phyloP scores from a whole-genome alignment of 169 alveolate genomes.

The Babesia divergens region DNA sequence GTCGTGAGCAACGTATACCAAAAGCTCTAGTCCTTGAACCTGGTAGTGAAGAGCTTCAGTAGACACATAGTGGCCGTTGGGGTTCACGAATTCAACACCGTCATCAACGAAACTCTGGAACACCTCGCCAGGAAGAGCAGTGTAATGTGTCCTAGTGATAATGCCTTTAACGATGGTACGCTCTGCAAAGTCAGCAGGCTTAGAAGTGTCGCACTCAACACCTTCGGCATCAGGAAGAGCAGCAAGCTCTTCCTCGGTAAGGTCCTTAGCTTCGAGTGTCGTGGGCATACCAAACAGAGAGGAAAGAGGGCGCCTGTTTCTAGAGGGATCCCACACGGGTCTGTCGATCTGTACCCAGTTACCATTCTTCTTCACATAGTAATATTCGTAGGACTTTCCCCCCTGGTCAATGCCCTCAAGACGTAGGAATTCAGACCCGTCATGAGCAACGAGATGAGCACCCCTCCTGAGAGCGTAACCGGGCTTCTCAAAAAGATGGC shows the following conservation, averaged over 20 bases:
- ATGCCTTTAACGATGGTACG: neutral
- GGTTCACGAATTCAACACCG: neutral
- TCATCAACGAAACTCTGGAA: neutral
- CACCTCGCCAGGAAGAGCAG: neutral
- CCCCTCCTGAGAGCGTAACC: constrained; percentile 1
- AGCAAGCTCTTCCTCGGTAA: neutral
- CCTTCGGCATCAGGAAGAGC: neutral
- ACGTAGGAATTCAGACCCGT: constrained; percentile 3
- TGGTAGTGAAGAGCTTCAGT: constrained; percentile 25
- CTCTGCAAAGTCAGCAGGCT: neutral
- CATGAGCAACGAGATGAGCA: neutral
- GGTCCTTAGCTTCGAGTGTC: neutral
- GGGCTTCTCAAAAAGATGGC: constrained; percentile 5
- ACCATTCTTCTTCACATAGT: neutral
- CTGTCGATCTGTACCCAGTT: neutral
- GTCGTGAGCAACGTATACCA: constrained; percentile 8
- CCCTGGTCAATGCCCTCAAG: neutral
- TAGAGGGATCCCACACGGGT: neutral
- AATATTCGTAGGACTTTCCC: constrained; percentile 7
- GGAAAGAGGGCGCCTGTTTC: neutral
- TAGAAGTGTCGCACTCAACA: neutral
- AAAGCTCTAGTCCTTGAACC: constrained; percentile 5
- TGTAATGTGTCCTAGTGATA: constrained; percentile 6
- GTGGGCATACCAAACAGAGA: neutral
- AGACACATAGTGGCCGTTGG: constrained; percentile 1